Evolutionary conservation across 2,329 filamentous ascomycete species (phyloP).

Genomic region (Alternaria novae-zelandiae): DNA sequence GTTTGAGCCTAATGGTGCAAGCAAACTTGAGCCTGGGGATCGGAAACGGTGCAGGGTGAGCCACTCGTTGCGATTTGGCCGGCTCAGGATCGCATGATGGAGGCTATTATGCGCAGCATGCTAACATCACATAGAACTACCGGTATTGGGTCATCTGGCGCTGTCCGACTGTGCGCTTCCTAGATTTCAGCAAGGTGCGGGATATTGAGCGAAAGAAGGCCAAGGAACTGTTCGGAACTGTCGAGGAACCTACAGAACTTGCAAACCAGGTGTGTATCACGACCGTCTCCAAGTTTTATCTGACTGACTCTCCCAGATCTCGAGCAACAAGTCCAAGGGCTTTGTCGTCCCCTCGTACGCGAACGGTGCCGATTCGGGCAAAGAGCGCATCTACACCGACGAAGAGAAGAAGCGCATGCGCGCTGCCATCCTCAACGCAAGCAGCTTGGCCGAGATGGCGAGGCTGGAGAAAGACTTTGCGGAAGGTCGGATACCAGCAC

Average conservation of each 20-base stretch:
- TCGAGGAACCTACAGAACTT: slow-evolving; percentile 77
- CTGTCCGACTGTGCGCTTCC: slow-evolving; percentile 82
- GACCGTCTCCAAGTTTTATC: neutral
- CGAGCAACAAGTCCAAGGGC: slow-evolving; percentile 80
- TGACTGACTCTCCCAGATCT: slow-evolving; percentile 63
- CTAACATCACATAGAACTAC: slow-evolving; percentile 70
- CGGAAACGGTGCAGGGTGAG: neutral
- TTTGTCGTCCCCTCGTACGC: slow-evolving; percentile 64
- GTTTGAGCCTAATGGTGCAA: slow-evolving; percentile 25
- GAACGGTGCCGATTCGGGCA: slow-evolving; percentile 44
- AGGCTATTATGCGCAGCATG: neutral
- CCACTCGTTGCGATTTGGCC: neutral
- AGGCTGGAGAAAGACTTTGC: slow-evolving; percentile 88
- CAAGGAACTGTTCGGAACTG: slow-evolving; percentile 81
- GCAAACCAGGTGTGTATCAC: slow-evolving; percentile 54
- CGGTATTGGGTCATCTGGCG: slow-evolving; percentile 90
- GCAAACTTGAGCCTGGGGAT: slow-evolving; percentile 14
- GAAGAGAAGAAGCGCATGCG: slow-evolving; percentile 85
- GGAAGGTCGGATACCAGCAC: slow-evolving; percentile 78
- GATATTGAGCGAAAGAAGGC: slow-evolving; percentile 80
- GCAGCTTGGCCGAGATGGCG: slow-evolving; percentile 88
- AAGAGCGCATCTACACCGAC: slow-evolving; percentile 78
- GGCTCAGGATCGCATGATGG: neutral
- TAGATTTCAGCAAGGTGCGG: slow-evolving; percentile 93
- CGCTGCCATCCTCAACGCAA: slow-evolving; percentile 86